Conservation (phyloP, 1,284 basidiomycete species). For the Schizophyllum commune region DNA sequence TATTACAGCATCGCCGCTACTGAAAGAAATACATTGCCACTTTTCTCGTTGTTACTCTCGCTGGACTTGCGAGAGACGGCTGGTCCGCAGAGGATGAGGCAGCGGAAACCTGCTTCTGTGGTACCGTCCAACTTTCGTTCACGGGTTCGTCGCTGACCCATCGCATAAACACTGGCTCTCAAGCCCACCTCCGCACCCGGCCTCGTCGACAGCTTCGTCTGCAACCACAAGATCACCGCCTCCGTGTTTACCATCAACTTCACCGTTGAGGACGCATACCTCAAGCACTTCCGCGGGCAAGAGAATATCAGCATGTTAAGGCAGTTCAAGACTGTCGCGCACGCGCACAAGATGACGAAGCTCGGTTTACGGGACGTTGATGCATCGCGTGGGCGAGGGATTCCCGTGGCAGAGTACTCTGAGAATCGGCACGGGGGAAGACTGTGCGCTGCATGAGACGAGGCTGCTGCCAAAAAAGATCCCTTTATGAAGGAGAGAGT, state of each 20-base stretch:
- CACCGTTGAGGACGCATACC: slow-evolving; percentile 8
- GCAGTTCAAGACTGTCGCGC: slow-evolving; percentile 1
- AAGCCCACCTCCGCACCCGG: slow-evolving; percentile 15
- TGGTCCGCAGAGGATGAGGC: slow-evolving; percentile 14
- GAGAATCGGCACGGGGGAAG: too few species aligned
- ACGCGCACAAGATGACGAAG: slow-evolving; percentile 5
- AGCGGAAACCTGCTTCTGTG: slow-evolving; percentile 15
- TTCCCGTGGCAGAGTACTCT: too few species aligned
- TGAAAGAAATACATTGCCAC: too few species aligned
- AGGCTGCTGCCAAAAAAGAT: too few species aligned
- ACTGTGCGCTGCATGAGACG: too few species aligned
- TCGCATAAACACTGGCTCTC: background rate
- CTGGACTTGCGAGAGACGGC: slow-evolving; percentile 7
- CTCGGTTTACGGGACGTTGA: slow-evolving; percentile 3
- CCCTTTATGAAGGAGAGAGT: too few species aligned
- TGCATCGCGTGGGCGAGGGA: too few species aligned
- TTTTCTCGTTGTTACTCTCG: too few species aligned
- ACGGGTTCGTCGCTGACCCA: background rate
- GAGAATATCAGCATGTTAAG: slow-evolving; percentile 11
- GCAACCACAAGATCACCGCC: slow-evolving; percentile 16
- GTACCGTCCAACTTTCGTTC: slow-evolving; percentile 13
- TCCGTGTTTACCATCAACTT: slow-evolving; percentile 17
- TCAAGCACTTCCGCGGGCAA: slow-evolving; percentile 11
- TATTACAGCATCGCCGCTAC: too few species aligned
- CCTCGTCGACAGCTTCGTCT: slow-evolving; percentile 10